A percentile compares a stretch with the other conserved stretches of the same genome.
phyloP scores from a whole-genome alignment of 208 protist genomes.

The Crithidia fasciculata region DNA sequence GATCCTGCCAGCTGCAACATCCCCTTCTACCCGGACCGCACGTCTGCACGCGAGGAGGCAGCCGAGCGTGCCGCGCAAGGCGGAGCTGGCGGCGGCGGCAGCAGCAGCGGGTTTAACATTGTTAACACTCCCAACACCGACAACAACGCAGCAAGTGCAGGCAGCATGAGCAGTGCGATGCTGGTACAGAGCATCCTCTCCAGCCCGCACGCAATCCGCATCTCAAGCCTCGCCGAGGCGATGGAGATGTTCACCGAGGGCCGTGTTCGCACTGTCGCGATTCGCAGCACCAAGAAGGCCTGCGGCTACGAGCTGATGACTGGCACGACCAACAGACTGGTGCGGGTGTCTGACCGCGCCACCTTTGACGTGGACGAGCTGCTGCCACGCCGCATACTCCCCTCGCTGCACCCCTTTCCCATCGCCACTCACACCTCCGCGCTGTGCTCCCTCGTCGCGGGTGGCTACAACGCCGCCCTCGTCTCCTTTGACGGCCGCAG shows the following conservation, averaged over 20 bases:
- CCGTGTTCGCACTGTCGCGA: conserved; percentile 36
- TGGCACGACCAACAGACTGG: neutral
- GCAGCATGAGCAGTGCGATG: conserved; percentile 1
- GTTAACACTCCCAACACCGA: no score
- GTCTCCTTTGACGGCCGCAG: conserved; percentile 35
- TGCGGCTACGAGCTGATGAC: conserved; percentile 23
- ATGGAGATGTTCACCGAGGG: conserved; percentile 31
- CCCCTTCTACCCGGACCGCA: conserved; percentile 21
- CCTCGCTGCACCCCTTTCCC: conserved; percentile 17
- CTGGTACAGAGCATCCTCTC: conserved; percentile 5
- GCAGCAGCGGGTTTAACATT: no score
- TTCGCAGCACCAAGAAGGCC: conserved; percentile 6
- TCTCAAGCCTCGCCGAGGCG: conserved; percentile 6
- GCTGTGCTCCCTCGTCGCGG: conserved; percentile 34
- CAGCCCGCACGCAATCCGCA: neutral
- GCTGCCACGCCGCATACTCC: conserved; percentile 6
- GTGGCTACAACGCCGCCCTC: conserved; percentile 36
- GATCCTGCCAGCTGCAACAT: conserved; percentile 20
- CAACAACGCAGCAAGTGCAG: no score
- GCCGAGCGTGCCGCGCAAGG: neutral
- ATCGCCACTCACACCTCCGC: conserved; percentile 23
- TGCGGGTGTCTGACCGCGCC: conserved; percentile 4
- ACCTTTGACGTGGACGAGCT: conserved; percentile 25
- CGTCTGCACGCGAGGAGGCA: conserved; percentile 13
- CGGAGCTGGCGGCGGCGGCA: neutral